Evolutionary conservation across 495 filamentous ascomycete species (phyloP).

Genomic region (Astrothelium macrocarpum): DNA sequence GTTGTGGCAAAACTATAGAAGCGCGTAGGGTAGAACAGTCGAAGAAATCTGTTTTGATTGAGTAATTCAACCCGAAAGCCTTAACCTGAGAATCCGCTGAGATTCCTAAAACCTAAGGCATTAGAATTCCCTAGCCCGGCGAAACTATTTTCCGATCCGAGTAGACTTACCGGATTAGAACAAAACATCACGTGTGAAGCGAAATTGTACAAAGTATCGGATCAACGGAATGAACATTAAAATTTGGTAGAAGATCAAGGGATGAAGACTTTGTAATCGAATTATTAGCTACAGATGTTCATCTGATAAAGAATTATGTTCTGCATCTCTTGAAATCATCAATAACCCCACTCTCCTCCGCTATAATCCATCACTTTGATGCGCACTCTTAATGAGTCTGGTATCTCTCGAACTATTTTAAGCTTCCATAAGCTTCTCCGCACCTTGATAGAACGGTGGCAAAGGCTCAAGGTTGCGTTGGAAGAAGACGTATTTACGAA

Average conservation of each 20-base stretch:
- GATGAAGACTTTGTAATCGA: neutral
- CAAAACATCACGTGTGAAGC: no score
- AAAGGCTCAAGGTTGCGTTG: constrained; percentile 15
- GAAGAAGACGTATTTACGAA: constrained; percentile 18
- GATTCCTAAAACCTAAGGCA: no score
- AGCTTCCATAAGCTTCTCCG: constrained; percentile 8
- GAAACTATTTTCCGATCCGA: no score
- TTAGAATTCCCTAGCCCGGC: no score
- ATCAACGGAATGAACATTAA: no score
- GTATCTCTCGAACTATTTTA: neutral
- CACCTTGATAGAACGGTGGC: constrained; percentile 9
- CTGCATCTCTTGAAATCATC: neutral
- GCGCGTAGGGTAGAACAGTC: no score
- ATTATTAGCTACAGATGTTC: neutral
- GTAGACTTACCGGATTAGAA: no score
- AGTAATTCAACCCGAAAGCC: no score
- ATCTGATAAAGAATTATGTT: neutral
- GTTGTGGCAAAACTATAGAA: no score
- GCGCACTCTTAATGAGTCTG: neutral
- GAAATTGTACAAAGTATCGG: no score
- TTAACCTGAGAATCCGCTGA: no score
- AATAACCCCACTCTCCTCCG: neutral
- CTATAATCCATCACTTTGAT: neutral
- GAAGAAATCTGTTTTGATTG: no score
- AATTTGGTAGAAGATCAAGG: neutral